These are phyloP conservation scores for Mercurialis annua DNA, from an alignment of 345 rosid genomes.

Conservation along the genomic window DNA sequence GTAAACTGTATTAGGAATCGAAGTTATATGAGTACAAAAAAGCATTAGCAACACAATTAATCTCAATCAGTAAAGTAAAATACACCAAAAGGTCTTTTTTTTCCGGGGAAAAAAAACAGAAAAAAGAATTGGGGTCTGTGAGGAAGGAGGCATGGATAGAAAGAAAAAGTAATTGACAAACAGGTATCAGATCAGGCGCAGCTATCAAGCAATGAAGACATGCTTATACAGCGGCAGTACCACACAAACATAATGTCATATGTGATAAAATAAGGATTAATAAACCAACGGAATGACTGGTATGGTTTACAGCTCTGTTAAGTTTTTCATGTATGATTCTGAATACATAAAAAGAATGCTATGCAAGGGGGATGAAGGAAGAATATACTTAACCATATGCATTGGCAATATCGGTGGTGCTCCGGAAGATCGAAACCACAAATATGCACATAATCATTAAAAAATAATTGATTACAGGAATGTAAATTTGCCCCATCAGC, in stretches of 20 bases:
- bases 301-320: neutral
- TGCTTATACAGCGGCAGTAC: neutral
- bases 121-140: neutral
- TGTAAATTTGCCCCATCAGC: constrained; percentile 89
- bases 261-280: neutral
- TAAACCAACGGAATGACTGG: neutral
- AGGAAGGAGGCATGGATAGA: too few relatives aligned
- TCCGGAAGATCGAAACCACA: constrained; percentile 76
- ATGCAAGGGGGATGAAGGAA: neutral
- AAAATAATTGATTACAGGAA: constrained; percentile 88
- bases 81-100: neutral
- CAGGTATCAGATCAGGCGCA: neutral
- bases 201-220: neutral
- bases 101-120: neutral
- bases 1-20: constrained; percentile 7
- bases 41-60: neutral
- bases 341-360: constrained; percentile 3
- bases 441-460: constrained; percentile 86
- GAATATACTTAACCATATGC: constrained; percentile 66
- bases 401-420: constrained; percentile 94
- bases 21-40: neutral
- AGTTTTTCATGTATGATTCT: neutral
- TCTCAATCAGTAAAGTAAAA: neutral
- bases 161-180: neutral
- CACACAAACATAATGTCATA: neutral